Conservation (phyloP, 108 stramenopile species). For the Bacterosira constricta region DNA sequence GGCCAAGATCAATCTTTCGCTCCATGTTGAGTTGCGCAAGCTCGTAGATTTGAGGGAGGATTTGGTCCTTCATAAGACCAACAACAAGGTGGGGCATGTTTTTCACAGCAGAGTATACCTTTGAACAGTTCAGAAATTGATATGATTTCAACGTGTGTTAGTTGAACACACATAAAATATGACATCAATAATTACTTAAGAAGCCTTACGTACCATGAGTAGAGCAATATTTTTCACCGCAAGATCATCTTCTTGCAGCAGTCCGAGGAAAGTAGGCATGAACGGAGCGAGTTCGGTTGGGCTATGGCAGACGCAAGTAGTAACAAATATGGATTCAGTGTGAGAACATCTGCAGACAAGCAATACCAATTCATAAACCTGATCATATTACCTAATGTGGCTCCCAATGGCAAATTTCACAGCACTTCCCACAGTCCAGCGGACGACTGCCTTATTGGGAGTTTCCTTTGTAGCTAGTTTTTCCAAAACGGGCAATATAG, state of each 20-base stretch:
- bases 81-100: conserved; percentile 85
- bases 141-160: too few species aligned
- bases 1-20: conserved; percentile 95
- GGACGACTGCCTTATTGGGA: conserved; percentile 56
- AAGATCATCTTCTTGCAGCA: conserved; percentile 88
- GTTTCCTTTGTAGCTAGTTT: conserved; percentile 45
- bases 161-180: too few species aligned
- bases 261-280: conserved; percentile 78
- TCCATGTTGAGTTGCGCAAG: conserved; percentile 84
- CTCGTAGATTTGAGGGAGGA: conserved; percentile 78
- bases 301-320: not conserved
- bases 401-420: conserved; percentile 88
- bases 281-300: conserved; percentile 53
- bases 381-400: conserved; percentile 47
- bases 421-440: conserved; percentile 88
- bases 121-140: too few species aligned
- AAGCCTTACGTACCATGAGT: too few species aligned
- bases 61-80: conserved; percentile 70
- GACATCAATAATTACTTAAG: too few species aligned
- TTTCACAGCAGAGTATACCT: conserved; percentile 93
- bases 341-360: not conserved
- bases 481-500: conserved; percentile 68
- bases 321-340: not conserved
- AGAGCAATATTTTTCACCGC: conserved; percentile 85
- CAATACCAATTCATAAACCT: not conserved